Base-by-base conservation (phyloP, 352 stramenopile genomes). In the Globisporangium heterothallicum region DNA sequence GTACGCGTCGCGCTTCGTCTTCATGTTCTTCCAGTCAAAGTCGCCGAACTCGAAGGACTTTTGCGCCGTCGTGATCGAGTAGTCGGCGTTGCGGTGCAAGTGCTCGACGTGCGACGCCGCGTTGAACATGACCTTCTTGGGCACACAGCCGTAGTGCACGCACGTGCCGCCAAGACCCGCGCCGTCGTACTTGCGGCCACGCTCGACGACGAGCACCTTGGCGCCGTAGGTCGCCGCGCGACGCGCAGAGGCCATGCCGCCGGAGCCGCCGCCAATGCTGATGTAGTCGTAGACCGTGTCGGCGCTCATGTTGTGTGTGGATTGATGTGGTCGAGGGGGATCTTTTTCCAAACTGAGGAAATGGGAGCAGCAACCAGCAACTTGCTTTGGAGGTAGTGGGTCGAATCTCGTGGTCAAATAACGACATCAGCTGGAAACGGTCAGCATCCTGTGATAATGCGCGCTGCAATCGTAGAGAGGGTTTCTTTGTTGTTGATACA, bases 81-180 rank as follows among this genome's bases (percentile, higher is more conserved):
- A 95, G 61, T 88, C 78, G 32, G 59, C 53, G 41, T 74, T 73
- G 44, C 76, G 74, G 34, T 70, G 42, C 38, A 92, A 58, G 53
- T 84, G 73, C 59, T 97, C 89, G 30, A 84, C 79, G 64, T 97
- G 75, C 16, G 68, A 59, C 29, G 88, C 79, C 4, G 87, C 71
- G 67, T 97, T 97, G 32, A 38, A 98, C 95, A 99, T 98, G 47
- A 99, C 77, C 73, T 99, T 99, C 77, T 99, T 99, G 16, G 97
- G 96, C 46, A 99, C 96, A 79, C 96, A 99, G 55, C 96, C 96
- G 26, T 98, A 97, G 71, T 99, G 98, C 42, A 99, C 96, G 67
- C 96, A 99, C 14, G 97, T 99, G 57, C 97, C 96, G 51, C 94
- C 96, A 57, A 88, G 68, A 8, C 84, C 74, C 53, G 72, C 72